Evolutionary conservation across 2,329 filamentous ascomycete genomes (phyloP).

Genomic region (Botryotinia convoluta): DNA sequence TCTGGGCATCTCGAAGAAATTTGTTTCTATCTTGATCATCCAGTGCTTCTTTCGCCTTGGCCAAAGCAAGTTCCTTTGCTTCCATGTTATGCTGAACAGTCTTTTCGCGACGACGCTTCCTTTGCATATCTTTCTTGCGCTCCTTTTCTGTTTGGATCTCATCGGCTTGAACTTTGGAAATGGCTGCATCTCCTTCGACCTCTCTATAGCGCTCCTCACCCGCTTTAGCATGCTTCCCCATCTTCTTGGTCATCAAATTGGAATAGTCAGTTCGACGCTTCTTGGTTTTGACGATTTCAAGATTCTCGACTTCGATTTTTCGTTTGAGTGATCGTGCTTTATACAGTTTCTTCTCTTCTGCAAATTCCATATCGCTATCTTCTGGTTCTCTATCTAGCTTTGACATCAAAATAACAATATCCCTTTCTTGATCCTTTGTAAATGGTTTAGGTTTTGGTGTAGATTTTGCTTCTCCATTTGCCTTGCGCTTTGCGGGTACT

Average conservation of each 20-base stretch:
- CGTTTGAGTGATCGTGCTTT: slow-evolving; percentile 64
- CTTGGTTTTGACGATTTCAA: slow-evolving; percentile 64
- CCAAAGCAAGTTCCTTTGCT: slow-evolving; percentile 79
- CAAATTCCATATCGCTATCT: slow-evolving; percentile 56
- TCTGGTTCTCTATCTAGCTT: slow-evolving; percentile 57
- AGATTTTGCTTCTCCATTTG: slow-evolving; percentile 53
- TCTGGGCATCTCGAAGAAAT: slow-evolving; percentile 80
- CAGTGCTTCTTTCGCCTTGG: slow-evolving; percentile 72
- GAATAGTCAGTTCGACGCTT: slow-evolving; percentile 59
- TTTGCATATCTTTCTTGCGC: slow-evolving; percentile 99
- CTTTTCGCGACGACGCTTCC: slow-evolving; percentile 92
- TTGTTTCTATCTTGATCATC: slow-evolving; percentile 81
- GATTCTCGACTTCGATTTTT: slow-evolving; percentile 60
- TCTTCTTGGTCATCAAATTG: slow-evolving; percentile 56
- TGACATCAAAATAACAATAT: slow-evolving; percentile 64
- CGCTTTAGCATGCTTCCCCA: slow-evolving; percentile 65
- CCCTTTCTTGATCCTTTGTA: slow-evolving; percentile 61
- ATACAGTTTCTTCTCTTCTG: slow-evolving; percentile 50
- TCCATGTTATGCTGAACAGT: slow-evolving; percentile 92
- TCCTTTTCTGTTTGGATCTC: slow-evolving; percentile 95
- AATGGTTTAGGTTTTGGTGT: slow-evolving; percentile 48
- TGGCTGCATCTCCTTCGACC: slow-evolving; percentile 74
- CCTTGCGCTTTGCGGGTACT: slow-evolving; percentile 41
- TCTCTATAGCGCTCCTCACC: slow-evolving; percentile 76
- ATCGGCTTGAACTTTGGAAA: slow-evolving; percentile 82